phyloP scores from a whole-genome alignment of 305 asterid genomes.

The Ilex paraguariensis region DNA sequence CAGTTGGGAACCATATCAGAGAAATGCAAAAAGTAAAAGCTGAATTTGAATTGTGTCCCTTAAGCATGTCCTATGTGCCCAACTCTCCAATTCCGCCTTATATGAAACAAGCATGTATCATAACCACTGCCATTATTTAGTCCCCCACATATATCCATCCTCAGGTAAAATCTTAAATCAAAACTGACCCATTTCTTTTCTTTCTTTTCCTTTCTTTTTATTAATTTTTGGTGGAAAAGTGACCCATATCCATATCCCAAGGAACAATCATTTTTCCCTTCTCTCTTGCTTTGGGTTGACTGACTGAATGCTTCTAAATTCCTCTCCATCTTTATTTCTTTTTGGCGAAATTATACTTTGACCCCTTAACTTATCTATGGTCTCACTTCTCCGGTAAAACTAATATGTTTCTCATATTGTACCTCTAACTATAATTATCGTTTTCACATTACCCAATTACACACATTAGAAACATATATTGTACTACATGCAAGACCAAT shows the following conservation, averaged over 20 bases:
- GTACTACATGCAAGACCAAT: too few relatives aligned
- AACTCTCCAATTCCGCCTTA: constrained; percentile 19
- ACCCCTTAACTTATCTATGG: too few relatives aligned
- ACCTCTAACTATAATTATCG: too few relatives aligned
- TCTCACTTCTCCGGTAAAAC: too few relatives aligned
- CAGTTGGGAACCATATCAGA: constrained; percentile 30
- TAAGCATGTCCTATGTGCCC: constrained; percentile 18
- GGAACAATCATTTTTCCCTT: constrained; percentile 20
- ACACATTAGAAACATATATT: too few relatives aligned
- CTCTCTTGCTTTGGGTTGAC: constrained; percentile 59
- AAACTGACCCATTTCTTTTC: too few relatives aligned
- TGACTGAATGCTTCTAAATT: constrained; percentile 23
- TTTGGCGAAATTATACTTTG: too few relatives aligned
- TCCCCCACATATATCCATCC: constrained; percentile 50
- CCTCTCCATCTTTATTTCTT: constrained; percentile 23
- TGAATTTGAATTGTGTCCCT: constrained; percentile 49
- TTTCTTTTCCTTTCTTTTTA: neutral
- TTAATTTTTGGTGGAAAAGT: constrained; percentile 3
- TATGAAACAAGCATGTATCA: constrained; percentile 34
- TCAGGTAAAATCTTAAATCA: constrained; percentile 3
- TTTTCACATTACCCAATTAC: too few relatives aligned
- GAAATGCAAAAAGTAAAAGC: constrained; percentile 16
- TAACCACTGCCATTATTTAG: constrained; percentile 60
- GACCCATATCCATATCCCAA: constrained; percentile 56
- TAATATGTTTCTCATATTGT: too few relatives aligned